phyloP scores from a whole-genome alignment of 306 rosid species.

The Psophocarpus tetragonolobus region DNA sequence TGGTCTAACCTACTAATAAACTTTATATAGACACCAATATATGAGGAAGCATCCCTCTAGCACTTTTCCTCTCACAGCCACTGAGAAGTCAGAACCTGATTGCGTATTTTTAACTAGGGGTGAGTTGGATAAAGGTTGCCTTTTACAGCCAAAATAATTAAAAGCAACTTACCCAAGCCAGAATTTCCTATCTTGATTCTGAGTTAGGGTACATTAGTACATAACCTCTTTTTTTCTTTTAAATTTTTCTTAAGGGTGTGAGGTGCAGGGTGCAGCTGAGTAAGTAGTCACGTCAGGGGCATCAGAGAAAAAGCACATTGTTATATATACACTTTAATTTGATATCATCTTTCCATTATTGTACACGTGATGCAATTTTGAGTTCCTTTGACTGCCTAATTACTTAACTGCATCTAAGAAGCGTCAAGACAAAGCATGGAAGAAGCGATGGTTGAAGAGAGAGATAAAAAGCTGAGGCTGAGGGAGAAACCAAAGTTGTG shows the following conservation, averaged over 20 bases:
- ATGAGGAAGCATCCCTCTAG: conserved; percentile 5
- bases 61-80: neutral
- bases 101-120: neutral
- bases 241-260: neutral
- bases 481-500: neutral
- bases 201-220: conserved; percentile 21
- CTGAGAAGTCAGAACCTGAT: conserved; percentile 36
- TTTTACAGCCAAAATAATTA: neutral
- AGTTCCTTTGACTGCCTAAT: conserved; percentile 32
- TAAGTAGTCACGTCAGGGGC: conserved; percentile 46
- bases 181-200: conserved; percentile 25
- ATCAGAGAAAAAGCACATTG: conserved; percentile 12
- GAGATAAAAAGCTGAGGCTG: conserved; percentile 17
- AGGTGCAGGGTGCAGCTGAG: conserved; percentile 20
- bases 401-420: conserved; percentile 23
- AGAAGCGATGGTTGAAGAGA: neutral
- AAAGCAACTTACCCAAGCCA: conserved; percentile 17
- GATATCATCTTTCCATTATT: conserved; percentile 25
- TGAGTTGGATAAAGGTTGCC: neutral
- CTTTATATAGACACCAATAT: neutral
- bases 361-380: conserved; percentile 28
- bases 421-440: conserved; percentile 40
- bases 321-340: neutral
- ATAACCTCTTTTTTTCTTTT: neutral
- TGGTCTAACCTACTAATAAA: conserved; percentile 17